These are phyloP conservation scores for Helianthus tuberosus DNA, from an alignment of 129 eudicot genomes.

Conservation along the genomic window DNA sequence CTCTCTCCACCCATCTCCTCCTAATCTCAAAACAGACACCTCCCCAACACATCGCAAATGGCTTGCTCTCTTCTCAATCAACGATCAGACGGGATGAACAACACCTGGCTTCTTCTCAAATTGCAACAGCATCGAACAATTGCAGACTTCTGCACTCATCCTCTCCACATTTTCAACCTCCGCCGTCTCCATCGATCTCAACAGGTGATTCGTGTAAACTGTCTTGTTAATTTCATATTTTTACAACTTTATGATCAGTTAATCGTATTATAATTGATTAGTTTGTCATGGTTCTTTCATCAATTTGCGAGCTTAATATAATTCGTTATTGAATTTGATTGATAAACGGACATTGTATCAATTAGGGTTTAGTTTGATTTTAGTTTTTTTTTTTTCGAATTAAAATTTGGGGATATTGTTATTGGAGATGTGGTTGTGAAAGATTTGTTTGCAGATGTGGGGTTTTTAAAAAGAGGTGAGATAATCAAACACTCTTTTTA, in stretches of 20 bases:
- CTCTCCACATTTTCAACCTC: constrained; percentile 64
- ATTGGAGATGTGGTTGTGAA: background rate
- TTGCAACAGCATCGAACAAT: constrained; percentile 56
- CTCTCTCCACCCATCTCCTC: no score
- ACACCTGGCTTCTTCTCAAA: constrained; percentile 71
- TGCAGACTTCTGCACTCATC: constrained; percentile 55
- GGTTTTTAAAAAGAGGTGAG: no score
- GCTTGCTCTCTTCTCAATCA: constrained; percentile 21
- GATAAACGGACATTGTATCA: background rate
- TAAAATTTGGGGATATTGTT: background rate
- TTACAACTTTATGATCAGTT: background rate
- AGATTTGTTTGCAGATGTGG: no score
- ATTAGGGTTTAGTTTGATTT: background rate
- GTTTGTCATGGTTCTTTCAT: background rate
- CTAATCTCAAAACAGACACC: no score
- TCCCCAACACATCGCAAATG: no score
- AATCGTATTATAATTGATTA: background rate
- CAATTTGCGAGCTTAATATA: background rate
- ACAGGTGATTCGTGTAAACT: constrained; percentile 22
- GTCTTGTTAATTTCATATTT: background rate
- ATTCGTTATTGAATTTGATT: background rate
- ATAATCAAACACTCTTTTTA: no score
- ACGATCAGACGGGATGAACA: constrained; percentile 61
- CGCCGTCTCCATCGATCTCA: constrained; percentile 42
- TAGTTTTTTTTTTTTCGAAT: background rate